Conservation (phyloP, 1,284 basidiomycete genomes). For the Chalciporus sp. region DNA sequence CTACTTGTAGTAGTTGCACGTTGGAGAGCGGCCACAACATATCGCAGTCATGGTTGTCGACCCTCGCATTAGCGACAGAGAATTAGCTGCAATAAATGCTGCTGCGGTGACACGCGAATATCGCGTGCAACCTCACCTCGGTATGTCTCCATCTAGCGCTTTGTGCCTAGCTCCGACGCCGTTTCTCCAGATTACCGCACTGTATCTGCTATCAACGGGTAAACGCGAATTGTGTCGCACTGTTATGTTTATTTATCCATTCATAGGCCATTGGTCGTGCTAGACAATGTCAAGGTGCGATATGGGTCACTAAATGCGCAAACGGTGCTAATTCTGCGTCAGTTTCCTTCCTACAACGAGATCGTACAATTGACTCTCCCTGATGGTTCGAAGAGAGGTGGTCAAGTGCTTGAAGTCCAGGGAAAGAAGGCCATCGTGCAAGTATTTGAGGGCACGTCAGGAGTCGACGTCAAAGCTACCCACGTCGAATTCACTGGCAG, state of each 20-base stretch:
- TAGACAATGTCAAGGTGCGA: conserved; percentile 96
- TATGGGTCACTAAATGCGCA: conserved; percentile 10
- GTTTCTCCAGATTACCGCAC: conserved; percentile 83
- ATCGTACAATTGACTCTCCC: conserved; percentile 96
- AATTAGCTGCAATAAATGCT: conserved; percentile 83
- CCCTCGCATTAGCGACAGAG: conserved; percentile 69
- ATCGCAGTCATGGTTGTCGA: conserved; percentile 48
- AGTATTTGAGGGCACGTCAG: conserved; percentile 98
- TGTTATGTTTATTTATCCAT: conserved; percentile 10
- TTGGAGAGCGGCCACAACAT: conserved; percentile 6
- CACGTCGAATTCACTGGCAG: conserved; percentile 98
- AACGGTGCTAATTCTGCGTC: conserved; percentile 16
- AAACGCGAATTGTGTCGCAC: conserved; percentile 30
- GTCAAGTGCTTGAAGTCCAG: conserved; percentile 97
- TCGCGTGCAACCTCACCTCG: conserved; percentile 87
- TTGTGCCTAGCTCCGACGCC: conserved; percentile 13
- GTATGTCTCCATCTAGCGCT: conserved; percentile 48
- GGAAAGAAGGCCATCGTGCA: conserved; percentile 99
- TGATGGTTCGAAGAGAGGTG: conserved; percentile 93
- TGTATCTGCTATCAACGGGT: conserved; percentile 97
- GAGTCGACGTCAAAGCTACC: conserved; percentile 96
- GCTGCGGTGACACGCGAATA: conserved; percentile 86
- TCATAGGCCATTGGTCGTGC: conserved; percentile 85
- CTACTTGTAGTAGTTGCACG: conserved; percentile 1
- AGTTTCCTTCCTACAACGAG: conserved; percentile 99